These are phyloP conservation scores for Rubus idaeus DNA, from an alignment of 306 rosid species.

Conservation along the genomic window DNA sequence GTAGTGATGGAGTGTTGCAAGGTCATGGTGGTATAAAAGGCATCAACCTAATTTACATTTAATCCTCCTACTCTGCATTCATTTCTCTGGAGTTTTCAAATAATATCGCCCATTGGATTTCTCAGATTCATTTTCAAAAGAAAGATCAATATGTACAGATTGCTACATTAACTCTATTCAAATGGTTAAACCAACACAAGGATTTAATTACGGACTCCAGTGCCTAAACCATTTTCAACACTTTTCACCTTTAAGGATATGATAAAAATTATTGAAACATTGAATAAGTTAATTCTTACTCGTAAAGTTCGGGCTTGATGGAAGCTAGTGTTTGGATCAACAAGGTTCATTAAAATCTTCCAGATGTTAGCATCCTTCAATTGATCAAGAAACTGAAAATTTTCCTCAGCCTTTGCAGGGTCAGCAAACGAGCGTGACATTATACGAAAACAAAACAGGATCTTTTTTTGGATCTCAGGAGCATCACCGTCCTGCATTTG, in stretches of 20 bases:
- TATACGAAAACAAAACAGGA: constrained; percentile 66
- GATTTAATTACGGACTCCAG: not conserved
- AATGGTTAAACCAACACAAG: too few relatives aligned
- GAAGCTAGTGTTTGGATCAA: constrained; percentile 73
- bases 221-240: not conserved
- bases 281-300: constrained; percentile 47
- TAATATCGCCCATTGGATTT: not conserved
- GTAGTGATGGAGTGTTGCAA: not conserved
- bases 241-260: constrained; percentile 4
- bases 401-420: constrained; percentile 80
- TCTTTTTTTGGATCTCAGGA: constrained; percentile 77
- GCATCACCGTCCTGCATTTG: constrained; percentile 78
- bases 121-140: not conserved
- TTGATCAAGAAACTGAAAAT: constrained; percentile 81
- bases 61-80: not conserved
- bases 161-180: not conserved
- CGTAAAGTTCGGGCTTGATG: constrained; percentile 63
- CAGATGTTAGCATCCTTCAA: constrained; percentile 92
- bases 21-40: not conserved
- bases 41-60: not conserved
- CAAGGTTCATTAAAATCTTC: constrained; percentile 84
- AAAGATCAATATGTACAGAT: not conserved
- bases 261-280: not conserved
- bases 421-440: constrained; percentile 92
- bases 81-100: not conserved